Evolutionary conservation across 2,329 filamentous ascomycete genomes (phyloP).

Genomic region (Fusarium guadeloupense): DNA sequence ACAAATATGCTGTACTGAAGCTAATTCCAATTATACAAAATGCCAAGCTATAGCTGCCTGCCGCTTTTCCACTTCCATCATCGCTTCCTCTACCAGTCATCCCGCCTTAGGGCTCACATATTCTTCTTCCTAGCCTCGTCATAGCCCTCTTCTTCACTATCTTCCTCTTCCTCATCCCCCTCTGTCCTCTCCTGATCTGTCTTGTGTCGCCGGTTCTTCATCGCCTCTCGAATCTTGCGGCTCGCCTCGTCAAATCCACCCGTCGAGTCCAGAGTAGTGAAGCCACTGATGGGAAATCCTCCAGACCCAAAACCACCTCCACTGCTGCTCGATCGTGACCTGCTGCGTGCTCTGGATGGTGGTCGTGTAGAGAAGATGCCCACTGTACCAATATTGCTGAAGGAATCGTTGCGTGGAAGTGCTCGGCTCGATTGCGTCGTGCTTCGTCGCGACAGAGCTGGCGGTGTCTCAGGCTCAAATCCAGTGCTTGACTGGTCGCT

Average conservation of each 20-base stretch:
- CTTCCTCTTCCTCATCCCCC: constrained; percentile 49
- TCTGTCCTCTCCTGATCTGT: constrained; percentile 55
- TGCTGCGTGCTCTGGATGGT: constrained; percentile 77
- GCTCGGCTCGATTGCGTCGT: constrained; percentile 64
- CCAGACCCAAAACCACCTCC: constrained; percentile 68
- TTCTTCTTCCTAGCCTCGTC: constrained; percentile 57
- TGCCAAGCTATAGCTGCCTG: constrained; percentile 10
- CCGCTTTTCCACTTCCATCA: neutral
- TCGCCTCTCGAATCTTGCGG: constrained; percentile 83
- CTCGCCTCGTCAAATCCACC: constrained; percentile 84
- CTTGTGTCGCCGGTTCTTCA: constrained; percentile 71
- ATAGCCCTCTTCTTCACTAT: constrained; percentile 55
- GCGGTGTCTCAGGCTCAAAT: constrained; percentile 52
- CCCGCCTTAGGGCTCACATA: constrained; percentile 29
- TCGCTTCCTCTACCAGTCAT: neutral
- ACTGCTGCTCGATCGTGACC: constrained; percentile 75
- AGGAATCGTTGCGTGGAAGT: constrained; percentile 88
- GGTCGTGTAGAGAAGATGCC: constrained; percentile 91
- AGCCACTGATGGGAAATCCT: constrained; percentile 73
- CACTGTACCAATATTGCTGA: constrained; percentile 86
- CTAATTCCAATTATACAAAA: constrained; percentile 28
- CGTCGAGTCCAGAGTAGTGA: constrained; percentile 73
- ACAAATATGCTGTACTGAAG: constrained; percentile 4
- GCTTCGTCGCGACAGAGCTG: constrained; percentile 56
- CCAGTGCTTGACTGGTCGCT: constrained; percentile 59